Percentiles rank a stretch among this genome's conserved stretches.
These are phyloP conservation scores for Podospora sp. DNA, from an alignment of 495 filamentous ascomycete species.

Conservation along the genomic window DNA sequence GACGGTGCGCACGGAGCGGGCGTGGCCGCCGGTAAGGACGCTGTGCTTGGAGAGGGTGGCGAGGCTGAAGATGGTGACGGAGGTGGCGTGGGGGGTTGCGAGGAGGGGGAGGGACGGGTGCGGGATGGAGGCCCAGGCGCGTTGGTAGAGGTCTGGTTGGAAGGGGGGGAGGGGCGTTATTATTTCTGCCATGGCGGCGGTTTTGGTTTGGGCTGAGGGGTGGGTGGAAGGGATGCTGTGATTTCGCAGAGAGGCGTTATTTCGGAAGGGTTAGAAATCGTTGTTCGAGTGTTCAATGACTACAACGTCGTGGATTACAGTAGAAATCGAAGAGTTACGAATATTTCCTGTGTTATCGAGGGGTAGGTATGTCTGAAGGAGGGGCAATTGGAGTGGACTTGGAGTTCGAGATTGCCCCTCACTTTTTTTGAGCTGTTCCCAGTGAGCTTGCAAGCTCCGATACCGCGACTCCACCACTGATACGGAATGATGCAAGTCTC, in stretches of 20 bases:
- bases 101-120: constrained; percentile 87
- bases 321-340: background rate
- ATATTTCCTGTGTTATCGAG: background rate
- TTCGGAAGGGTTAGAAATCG: background rate
- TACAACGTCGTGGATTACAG: background rate
- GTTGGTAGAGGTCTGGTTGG: constrained; percentile 70
- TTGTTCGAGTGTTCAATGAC: background rate
- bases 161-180: constrained; percentile 51
- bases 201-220: background rate
- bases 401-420: constrained; percentile 26
- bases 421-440: constrained; percentile 21
- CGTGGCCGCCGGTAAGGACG: constrained; percentile 82
- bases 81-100: constrained; percentile 83
- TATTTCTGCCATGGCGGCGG: background rate
- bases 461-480: constrained; percentile 27
- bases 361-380: background rate
- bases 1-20: constrained; percentile 75
- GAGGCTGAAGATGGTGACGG: constrained; percentile 85
- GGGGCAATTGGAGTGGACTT: constrained; percentile 1
- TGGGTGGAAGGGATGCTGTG: background rate
- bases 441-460: constrained; percentile 28
- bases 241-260: background rate
- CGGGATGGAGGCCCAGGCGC: constrained; percentile 81
- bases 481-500: too few relatives aligned
- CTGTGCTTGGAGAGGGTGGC: constrained; percentile 75